A percentile compares a stretch with the other conserved stretches of the same genome.
Conservation (phyloP, 23 red algal genomes). For the Gracilaria caudata region DNA sequence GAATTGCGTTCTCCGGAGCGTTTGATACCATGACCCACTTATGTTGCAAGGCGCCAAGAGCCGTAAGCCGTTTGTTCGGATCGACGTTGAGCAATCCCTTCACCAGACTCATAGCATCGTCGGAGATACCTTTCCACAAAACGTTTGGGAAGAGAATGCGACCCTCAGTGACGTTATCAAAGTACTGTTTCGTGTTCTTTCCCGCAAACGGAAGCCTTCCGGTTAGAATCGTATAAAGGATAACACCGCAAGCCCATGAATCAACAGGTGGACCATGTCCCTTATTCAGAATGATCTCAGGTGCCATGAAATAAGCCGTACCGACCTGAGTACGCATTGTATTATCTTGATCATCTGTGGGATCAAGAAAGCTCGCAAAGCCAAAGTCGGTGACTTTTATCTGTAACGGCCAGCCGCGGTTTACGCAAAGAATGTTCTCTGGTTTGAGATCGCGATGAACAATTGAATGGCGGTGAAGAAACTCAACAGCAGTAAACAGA, state of each 20-base stretch:
- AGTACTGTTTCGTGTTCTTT: conserved; percentile 60
- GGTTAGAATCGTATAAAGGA: conserved; percentile 73
- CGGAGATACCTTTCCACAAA: conserved; percentile 66
- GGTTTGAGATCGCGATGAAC: conserved; percentile 93
- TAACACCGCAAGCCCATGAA: conserved; percentile 73
- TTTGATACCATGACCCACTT: conserved; percentile 44
- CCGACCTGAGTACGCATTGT: conserved; percentile 79
- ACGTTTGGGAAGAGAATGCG: conserved; percentile 45
- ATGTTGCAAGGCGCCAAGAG: conserved; percentile 73
- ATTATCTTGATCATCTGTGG: conserved; percentile 35
- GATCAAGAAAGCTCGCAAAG: conserved; percentile 82
- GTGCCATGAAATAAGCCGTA: conserved; percentile 85
- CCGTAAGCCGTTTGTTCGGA: conserved; percentile 71
- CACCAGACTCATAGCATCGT: conserved; percentile 68
- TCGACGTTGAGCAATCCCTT: conserved; percentile 67
- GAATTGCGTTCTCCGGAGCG: conserved; percentile 47
- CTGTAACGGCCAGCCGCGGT: conserved; percentile 70
- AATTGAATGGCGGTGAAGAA: conserved; percentile 77
- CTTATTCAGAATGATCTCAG: conserved; percentile 74
- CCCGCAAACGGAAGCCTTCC: conserved; percentile 78
- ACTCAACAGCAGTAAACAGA: conserved; percentile 75
- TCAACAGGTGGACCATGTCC: conserved; percentile 70
- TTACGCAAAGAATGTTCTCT: conserved; percentile 85
- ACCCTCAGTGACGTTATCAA: conserved; percentile 42
- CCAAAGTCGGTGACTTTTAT: conserved; percentile 93